Evolutionary conservation across 768 basidiomycete genomes (phyloP), one percentile per base, ranked within the genome.

Genomic region (Termitomyces sp.): DNA sequence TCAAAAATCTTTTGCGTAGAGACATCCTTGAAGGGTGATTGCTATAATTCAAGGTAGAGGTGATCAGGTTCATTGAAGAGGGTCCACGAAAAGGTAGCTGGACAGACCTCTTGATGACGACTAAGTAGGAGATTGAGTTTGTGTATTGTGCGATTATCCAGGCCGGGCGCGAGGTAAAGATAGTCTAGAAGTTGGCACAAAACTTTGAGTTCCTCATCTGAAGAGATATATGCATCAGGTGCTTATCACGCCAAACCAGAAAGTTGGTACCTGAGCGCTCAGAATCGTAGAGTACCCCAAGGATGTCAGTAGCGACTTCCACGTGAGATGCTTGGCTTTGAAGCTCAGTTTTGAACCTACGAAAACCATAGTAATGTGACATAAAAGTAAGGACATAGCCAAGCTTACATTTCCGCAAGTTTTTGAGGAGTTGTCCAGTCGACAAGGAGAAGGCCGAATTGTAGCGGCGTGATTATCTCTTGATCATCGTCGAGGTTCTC

Each of bases 371-470:
- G 32, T 26, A 2, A 7, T 45, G 12, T 12, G 13, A 38, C 1
- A 54, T 38, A 24, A 14, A 30, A 3, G 20, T 20, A 24, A 22
- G 16, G 60, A 32, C 16, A 54, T 24, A 28, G 18, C 1, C 36
- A 54, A 16, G 62, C 77, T 47, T 51, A 74, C 72, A 66, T 72
- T 76, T 75, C 65, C 66, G 83, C 79, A 36, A 81, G 80, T 65
- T 90, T 92, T 65, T 83, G 77, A 0, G 92, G 89, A 67, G 95
- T 88, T 4, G 89, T 91, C 93, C 94, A 96, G 62, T 94, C 92
- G 2, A 88, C 78, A 65, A 95, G 79, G 72, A 94, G 80, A n/a
- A 86, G 73, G 0, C 84, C 86, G 58, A 92, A 85, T 65, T 92
- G 89, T 20, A 82, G 73, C 0, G 88, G 83, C 0, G 81, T 73